Conservation (phyloP, 1,284 basidiomycete genomes). For the Naganishia albida region DNA sequence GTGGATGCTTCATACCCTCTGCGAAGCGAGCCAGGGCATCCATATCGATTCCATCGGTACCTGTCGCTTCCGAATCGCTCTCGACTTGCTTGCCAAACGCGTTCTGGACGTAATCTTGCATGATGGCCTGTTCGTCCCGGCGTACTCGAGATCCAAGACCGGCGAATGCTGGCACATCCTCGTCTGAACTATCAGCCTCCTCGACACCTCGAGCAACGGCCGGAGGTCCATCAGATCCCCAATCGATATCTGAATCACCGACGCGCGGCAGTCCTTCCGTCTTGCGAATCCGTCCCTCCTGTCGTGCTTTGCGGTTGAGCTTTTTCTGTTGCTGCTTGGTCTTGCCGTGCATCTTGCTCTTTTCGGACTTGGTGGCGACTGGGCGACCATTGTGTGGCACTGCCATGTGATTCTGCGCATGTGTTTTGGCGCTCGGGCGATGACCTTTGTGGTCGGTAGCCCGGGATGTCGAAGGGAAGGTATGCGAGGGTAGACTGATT, state of each 20-base stretch:
- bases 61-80: constrained; percentile 31
- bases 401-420: neutral
- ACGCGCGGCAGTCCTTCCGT: constrained; percentile 35
- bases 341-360: constrained; percentile 20
- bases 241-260: constrained; percentile 53
- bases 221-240: constrained; percentile 53
- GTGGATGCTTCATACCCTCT: constrained; percentile 34
- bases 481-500: constrained; percentile 37
- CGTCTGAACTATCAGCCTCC: constrained; percentile 25
- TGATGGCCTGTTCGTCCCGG: constrained; percentile 22
- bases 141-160: constrained; percentile 17
- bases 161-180: constrained; percentile 36
- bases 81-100: constrained; percentile 11
- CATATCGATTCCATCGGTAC: constrained; percentile 39
- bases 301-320: constrained; percentile 21
- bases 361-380: constrained; percentile 23
- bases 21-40: constrained; percentile 41
- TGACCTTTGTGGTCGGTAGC: neutral
- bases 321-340: constrained; percentile 33
- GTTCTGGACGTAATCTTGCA: constrained; percentile 32
- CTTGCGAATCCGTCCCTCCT: constrained; percentile 28
- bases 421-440: neutral
- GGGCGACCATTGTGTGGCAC: constrained; percentile 11
- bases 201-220: constrained; percentile 26
- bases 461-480: neutral